Conservation (phyloP, 257 asterid species). For the Solanum sparsipilum region DNA sequence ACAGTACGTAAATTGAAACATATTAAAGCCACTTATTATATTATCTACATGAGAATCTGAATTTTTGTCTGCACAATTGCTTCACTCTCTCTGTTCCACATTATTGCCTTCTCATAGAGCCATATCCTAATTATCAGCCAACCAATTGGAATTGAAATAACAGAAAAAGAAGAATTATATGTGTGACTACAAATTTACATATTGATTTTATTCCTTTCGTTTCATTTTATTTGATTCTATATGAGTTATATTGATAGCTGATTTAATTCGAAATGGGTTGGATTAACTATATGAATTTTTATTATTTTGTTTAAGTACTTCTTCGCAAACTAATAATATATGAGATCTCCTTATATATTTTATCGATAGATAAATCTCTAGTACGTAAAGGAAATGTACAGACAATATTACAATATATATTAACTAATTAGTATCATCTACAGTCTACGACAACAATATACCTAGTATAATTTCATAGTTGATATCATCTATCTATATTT, state of each 20-base stretch:
- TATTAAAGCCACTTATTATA: not conserved
- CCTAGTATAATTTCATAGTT: not conserved
- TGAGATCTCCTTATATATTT: too few relatives aligned
- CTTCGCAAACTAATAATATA: too few relatives aligned
- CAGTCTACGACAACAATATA: accelerated
- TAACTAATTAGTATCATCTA: not conserved
- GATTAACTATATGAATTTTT: not conserved
- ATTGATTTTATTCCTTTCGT: not conserved
- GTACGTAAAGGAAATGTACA: not conserved
- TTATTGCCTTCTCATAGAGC: not conserved
- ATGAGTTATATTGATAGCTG: not conserved
- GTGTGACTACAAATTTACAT: not conserved
- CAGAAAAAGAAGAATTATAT: not conserved
- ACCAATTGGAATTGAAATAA: not conserved
- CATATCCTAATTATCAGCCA: not conserved
- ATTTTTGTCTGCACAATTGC: not conserved
- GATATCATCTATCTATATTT: not conserved
- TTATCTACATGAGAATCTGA: not conserved
- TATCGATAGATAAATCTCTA: too few relatives aligned
- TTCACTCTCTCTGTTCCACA: not conserved
- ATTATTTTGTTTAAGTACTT: not conserved
- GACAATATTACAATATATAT: not conserved
- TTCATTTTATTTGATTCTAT: too few relatives aligned
- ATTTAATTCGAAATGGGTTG: not conserved
- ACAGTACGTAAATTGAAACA: not conserved